These are phyloP conservation scores for Jaltomata sinuosa DNA, from an alignment of 257 asterid species.

Conservation along the genomic window DNA sequence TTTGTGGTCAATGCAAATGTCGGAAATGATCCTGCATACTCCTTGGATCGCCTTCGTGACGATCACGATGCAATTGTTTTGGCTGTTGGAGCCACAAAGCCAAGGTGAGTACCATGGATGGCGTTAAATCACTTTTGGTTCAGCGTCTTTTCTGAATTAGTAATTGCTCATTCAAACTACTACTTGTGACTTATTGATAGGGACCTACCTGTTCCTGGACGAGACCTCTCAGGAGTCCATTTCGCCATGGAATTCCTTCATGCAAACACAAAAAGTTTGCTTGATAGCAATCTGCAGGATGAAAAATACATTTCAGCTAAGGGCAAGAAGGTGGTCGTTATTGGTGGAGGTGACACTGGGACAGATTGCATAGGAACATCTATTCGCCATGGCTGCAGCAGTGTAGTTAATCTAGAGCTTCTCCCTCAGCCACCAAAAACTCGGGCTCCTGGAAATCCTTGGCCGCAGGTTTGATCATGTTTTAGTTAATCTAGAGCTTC, in stretches of 20 bases:
- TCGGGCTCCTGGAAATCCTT: constrained; percentile 93
- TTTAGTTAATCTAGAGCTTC: neutral
- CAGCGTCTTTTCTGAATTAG: neutral
- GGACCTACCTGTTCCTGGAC: constrained; percentile 97
- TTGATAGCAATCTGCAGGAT: constrained; percentile 85
- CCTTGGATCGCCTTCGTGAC: constrained; percentile 59
- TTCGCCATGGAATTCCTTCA: constrained; percentile 99
- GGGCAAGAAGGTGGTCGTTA: constrained; percentile 93
- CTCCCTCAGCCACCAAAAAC: constrained; percentile 90
- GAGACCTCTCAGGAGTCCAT: constrained; percentile 88
- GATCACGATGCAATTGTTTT: constrained; percentile 79
- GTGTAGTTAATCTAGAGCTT: constrained; percentile 77
- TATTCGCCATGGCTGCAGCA: constrained; percentile 85
- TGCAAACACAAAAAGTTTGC: constrained; percentile 91
- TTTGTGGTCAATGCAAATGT: constrained; percentile 81
- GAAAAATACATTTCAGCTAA: constrained; percentile 87
- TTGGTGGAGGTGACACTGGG: constrained; percentile 99
- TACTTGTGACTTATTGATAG: constrained; percentile 25
- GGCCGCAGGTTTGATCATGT: constrained; percentile 85
- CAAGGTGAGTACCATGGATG: constrained; percentile 43
- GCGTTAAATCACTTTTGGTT: neutral
- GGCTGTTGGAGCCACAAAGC: constrained; percentile 96
- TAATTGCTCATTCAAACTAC: neutral
- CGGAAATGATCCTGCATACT: constrained; percentile 64
- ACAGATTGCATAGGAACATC: constrained; percentile 97